Conservation (phyloP, 2,329 filamentous ascomycete genomes). For the Aspergillus fischeri region DNA sequence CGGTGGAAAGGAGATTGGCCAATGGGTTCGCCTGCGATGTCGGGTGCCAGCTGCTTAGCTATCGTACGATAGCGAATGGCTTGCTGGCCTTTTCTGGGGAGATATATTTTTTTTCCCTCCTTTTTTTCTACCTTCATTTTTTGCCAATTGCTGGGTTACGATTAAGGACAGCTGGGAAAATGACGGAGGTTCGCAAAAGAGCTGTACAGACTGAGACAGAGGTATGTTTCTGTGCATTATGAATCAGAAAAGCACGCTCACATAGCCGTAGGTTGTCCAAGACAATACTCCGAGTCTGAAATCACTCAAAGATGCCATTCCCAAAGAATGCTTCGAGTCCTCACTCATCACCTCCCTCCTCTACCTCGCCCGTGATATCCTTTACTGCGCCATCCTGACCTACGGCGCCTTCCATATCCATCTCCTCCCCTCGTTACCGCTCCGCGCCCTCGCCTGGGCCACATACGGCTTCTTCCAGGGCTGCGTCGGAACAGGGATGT, state of each 20-base stretch:
- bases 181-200: not conserved
- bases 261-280: not conserved
- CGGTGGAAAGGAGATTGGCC: not conserved
- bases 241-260: not conserved
- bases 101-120: not conserved
- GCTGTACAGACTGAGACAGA: not conserved
- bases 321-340: conserved; percentile 58
- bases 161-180: not conserved
- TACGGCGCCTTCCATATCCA: conserved; percentile 55
- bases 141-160: not conserved
- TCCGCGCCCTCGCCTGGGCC: conserved; percentile 51
- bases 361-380: conserved; percentile 56
- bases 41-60: not conserved
- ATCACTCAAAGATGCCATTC: conserved; percentile 48
- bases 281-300: conserved; percentile 10
- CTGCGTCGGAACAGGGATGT: conserved; percentile 63
- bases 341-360: conserved; percentile 49
- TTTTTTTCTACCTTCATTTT: not conserved
- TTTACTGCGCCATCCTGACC: conserved; percentile 47
- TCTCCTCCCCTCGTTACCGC: conserved; percentile 41
- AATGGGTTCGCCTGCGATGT: not conserved
- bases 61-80: not conserved
- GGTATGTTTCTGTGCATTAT: not conserved
- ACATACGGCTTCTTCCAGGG: conserved; percentile 62
- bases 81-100: not conserved